These are phyloP conservation scores for Pontederia paniculata DNA, from an alignment of 176 grass and related monocot species.

Conservation along the genomic window DNA sequence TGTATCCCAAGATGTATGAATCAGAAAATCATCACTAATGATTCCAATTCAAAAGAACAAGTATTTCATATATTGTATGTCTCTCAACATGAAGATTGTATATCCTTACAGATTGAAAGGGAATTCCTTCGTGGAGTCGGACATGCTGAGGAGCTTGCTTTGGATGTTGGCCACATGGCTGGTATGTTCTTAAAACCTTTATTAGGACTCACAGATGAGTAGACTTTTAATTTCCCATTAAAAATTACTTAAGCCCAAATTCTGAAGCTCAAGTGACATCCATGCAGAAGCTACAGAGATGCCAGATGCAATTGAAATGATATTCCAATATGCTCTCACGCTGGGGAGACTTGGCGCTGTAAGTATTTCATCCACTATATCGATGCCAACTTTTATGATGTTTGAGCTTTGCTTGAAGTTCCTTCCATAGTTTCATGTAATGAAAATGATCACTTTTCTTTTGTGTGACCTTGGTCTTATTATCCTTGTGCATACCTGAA, in stretches of 20 bases:
- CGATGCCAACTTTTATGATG: no score
- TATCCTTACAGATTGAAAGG: constrained; percentile 48
- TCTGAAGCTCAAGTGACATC: constrained; percentile 20
- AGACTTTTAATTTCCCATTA: background rate
- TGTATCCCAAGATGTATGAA: constrained; percentile 29
- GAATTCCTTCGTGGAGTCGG: constrained; percentile 56
- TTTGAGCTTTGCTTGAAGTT: no score
- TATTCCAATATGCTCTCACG: constrained; percentile 85
- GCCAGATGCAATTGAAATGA: constrained; percentile 89
- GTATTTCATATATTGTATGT: no score
- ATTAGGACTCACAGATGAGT: background rate
- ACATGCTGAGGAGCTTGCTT: constrained; percentile 79
- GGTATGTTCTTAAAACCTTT: constrained; percentile 28
- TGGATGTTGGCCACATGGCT: constrained; percentile 45
- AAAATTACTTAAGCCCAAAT: background rate
- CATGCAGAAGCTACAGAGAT: constrained; percentile 72
- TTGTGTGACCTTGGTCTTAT: no score
- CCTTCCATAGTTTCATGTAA: no score
- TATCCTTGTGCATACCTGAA: no score
- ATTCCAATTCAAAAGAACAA: background rate
- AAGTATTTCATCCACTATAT: no score
- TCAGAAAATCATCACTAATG: constrained; percentile 1
- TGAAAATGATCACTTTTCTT: no score
- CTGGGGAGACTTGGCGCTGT: constrained; percentile 79
- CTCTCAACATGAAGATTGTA: no score